Base-by-base conservation (phyloP, 2,329 filamentous ascomycete species). In the Tolypocladium sp. region DNA sequence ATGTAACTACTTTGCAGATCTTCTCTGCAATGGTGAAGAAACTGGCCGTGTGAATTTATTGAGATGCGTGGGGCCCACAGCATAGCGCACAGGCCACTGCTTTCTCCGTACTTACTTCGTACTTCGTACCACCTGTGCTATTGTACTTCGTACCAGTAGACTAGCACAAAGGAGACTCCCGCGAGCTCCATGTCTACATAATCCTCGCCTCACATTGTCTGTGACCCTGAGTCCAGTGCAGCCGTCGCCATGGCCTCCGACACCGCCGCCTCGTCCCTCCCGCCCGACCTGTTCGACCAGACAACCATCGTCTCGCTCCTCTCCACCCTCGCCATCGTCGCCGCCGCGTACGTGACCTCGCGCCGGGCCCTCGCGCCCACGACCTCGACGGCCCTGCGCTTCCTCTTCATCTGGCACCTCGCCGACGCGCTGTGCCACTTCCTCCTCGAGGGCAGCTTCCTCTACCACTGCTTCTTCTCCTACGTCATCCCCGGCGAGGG, bases 381-480 rank as follows among this genome's bases (percentile, higher is more conserved):
- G 1, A 78, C 85, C 13, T 74, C 82, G 1, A 70, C 76, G 42
- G 82, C 85, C 57, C 80, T 81, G 59, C 91, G 92, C 62, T 77
- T 90, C 70, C 86, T 97, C 64, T 96, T 96, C 81, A 83, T 95
- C 75, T 97, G 93, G 93, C 92, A 97, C 77, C 82, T 90, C 42
- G 95, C 96, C 76, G 92, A 97, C 73, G 91, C 91, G 38, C 82
- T 97, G 51, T 93, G 92, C 68, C 94, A 99, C 77, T 85, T 95
- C 74, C 79, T 91, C 71, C 89, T 97, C 71, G 93, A 97, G 77
- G 92, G 91, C 58, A 88, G 86, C 68, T 97, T 91, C 74, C 85
- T 97, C 30, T 97, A 92, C 80, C 91, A 96, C 76, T 96, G 91
- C 78, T 95, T 97, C 82, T 93, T 92, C 81, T 78, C 76, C 12